Evolutionary conservation across 768 basidiomycete species (phyloP).

Genomic region (Phlegmacium glaucopus): DNA sequence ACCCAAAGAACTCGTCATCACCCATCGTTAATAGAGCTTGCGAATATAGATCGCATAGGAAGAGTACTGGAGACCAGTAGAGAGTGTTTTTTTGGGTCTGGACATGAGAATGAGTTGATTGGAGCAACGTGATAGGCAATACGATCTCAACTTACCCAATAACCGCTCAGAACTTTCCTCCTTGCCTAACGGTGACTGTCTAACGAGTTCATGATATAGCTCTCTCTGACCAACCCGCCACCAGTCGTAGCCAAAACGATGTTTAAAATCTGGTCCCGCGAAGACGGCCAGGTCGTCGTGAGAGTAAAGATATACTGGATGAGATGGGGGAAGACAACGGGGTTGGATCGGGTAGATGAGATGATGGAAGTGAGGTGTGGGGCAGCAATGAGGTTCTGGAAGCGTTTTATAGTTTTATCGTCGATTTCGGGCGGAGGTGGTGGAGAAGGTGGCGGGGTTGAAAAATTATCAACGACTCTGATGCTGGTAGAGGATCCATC

Average conservation of each 20-base stretch:
- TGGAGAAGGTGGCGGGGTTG: conserved; percentile 9
- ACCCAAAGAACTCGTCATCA: conserved; percentile 93
- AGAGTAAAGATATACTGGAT: conserved; percentile 58
- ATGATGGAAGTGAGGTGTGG: conserved; percentile 56
- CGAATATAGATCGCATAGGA: conserved; percentile 79
- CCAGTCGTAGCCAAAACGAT: conserved; percentile 44
- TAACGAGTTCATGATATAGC: conserved; percentile 66
- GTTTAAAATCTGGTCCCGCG: conserved; percentile 56
- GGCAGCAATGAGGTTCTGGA: conserved; percentile 52
- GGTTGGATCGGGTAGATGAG: conserved; percentile 34
- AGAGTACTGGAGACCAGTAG: conserved; percentile 68
- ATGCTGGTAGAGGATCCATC: conserved; percentile 27
- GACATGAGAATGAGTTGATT: background rate
- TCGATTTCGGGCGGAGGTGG: conserved; percentile 44
- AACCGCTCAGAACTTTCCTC: conserved; percentile 35
- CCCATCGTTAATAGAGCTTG: conserved; percentile 88
- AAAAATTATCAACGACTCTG: conserved; percentile 35
- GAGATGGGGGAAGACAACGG: conserved; percentile 42
- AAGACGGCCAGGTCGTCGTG: conserved; percentile 55
- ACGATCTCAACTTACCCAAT: conserved; percentile 17
- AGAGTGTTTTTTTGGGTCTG: conserved; percentile 43
- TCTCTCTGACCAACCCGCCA: conserved; percentile 74
- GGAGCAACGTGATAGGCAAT: background rate
- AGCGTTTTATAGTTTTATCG: conserved; percentile 55
- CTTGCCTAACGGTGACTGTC: conserved; percentile 58